These are phyloP conservation scores for Lotus japonicus DNA, from an alignment of 306 rosid species.

Conservation along the genomic window DNA sequence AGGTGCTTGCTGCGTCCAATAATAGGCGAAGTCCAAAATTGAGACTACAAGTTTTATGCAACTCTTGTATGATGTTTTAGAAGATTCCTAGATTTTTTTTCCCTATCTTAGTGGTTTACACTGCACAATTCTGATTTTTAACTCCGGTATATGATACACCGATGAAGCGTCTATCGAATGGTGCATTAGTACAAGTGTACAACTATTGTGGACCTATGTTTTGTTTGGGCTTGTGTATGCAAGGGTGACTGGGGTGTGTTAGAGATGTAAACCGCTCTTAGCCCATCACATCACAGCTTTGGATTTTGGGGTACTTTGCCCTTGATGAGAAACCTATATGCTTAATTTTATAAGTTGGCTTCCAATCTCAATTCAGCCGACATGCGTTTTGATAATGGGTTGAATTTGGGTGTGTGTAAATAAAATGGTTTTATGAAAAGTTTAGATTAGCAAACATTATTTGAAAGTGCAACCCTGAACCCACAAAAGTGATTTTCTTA, in stretches of 20 bases:
- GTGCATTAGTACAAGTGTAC: background rate
- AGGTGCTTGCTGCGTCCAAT: background rate
- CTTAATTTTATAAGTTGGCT: background rate
- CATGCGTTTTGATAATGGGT: background rate
- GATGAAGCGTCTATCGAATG: background rate
- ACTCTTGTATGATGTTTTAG: background rate
- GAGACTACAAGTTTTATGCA: slow-evolving; percentile 1
- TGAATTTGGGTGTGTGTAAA: background rate
- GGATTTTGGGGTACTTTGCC: background rate
- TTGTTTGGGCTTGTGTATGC: background rate
- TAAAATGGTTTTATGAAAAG: background rate
- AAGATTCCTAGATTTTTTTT: background rate
- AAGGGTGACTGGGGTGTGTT: background rate
- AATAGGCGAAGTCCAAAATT: background rate
- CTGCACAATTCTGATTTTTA: background rate
- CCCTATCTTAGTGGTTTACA: background rate
- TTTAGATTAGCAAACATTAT: background rate
- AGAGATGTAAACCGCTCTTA: background rate
- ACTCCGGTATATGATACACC: background rate
- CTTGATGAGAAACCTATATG: background rate
- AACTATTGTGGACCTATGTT: background rate
- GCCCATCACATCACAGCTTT: background rate
- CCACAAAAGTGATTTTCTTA: background rate
- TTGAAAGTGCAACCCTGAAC: background rate
- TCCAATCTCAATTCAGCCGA: background rate